A percentile compares a stretch with the other conserved stretches of the same genome.
Conservation (phyloP, 768 basidiomycete genomes). For the Lactarius hengduanensis region DNA sequence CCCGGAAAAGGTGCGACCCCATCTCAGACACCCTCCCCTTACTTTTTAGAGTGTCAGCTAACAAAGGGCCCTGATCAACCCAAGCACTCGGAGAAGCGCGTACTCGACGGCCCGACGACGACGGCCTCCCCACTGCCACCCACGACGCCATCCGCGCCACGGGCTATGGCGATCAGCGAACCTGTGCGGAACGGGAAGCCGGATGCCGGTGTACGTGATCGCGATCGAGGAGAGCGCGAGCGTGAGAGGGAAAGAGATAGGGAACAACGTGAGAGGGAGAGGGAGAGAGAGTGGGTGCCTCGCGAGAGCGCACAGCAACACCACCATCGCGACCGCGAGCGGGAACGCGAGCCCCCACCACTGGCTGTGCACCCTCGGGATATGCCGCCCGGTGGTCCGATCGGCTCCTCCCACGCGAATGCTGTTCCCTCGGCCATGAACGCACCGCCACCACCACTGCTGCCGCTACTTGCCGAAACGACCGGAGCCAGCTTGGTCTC, state of each 20-base stretch:
- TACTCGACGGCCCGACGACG: conserved; percentile 47
- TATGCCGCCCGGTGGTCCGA: conserved; percentile 11
- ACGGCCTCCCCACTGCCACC: conserved; percentile 45
- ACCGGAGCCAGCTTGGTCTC: not conserved
- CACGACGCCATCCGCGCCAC: conserved; percentile 65
- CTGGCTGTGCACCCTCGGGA: conserved; percentile 15
- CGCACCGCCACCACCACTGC: conserved; percentile 3
- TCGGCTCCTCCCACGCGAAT: not conserved
- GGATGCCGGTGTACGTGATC: conserved; percentile 38
- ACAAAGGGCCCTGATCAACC: not conserved
- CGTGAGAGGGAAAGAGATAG: conserved; percentile 35
- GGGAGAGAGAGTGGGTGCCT: conserved; percentile 22
- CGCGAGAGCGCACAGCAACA: conserved; percentile 26
- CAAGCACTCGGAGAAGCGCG: conserved; percentile 50
- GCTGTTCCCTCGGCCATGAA: not conserved
- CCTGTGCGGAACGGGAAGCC: conserved; percentile 42
- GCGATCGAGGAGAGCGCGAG: conserved; percentile 54
- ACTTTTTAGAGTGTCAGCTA: conserved; percentile 1
- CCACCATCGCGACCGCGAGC: conserved; percentile 16
- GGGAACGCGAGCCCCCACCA: conserved; percentile 1
- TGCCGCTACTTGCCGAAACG: conserved; percentile 9
- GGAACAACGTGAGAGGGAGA: conserved; percentile 1
- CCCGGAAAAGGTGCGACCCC: conserved; percentile 55
- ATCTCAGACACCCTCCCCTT: not conserved
- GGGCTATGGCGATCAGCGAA: conserved; percentile 62